Base-by-base conservation (phyloP, 2,329 filamentous ascomycete species). In the Sclerotinia nivalis region DNA sequence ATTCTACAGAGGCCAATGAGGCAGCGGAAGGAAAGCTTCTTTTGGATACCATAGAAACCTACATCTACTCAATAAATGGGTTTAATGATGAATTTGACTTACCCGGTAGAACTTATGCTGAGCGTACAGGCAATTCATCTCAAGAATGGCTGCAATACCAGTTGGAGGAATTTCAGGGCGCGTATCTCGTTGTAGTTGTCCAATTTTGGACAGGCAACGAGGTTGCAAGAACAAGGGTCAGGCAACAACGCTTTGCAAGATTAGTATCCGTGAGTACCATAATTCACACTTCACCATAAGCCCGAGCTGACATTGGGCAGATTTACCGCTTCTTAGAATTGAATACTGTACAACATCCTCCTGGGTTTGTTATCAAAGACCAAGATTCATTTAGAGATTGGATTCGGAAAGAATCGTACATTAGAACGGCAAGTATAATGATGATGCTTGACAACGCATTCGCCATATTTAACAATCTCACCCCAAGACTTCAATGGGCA, bases 381-480 rank as follows among this genome's bases (percentile, higher is more conserved):
- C 74, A 78, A 45, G 12, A 47, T 13, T 74, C 76, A 5, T 78
- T 77, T 50, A 66, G 58, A 50, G 68, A 49, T n/a, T 78, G 76
- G 76, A 74, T 78, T 52, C 72, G 72, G 12, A 76, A 73, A 68
- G 77, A 78, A 71, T 76, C 74, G 13, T 74, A 71, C 50, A 75
- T 78, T 52, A 78, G 76, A 37, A 74, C 71, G 10, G 72, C 72
- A 18, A 74, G 71, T 18, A 45, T 77, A 15, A 74, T 76, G 40
- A 69, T 73, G n/a, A 76, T 78, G 75, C 73, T 79, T 7, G 77
- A 79, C 62, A 74, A 75, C 61, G 72, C 73, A 7, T 78, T 77
- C 72, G 76, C 74, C 9, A 76, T 78, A 25, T 77, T 78, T 69
- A 77, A 79, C 66, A 79, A 79, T 47, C 72, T 77, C 2, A 49